A percentile compares a stretch with the other conserved stretches of the same genome.
phyloP scores from a whole-genome alignment of 345 rosid genomes.

The Theobroma cacao region DNA sequence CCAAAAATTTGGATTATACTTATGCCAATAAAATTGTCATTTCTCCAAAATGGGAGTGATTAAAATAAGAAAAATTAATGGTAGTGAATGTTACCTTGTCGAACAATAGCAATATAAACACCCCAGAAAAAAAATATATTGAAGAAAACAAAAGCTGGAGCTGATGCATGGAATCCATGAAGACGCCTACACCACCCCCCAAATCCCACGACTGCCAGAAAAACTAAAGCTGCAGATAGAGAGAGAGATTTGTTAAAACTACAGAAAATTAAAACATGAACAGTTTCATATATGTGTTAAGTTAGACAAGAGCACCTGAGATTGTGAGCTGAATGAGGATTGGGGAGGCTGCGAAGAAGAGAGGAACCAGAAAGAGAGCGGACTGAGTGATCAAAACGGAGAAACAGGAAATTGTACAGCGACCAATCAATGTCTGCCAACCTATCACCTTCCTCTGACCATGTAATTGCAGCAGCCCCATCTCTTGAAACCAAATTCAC shows the following conservation, averaged over 20 bases:
- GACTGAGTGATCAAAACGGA: slow-evolving; percentile 43
- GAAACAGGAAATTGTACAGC: slow-evolving; percentile 35
- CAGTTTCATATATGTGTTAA: not conserved
- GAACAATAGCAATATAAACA: slow-evolving; percentile 36
- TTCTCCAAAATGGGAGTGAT: not conserved
- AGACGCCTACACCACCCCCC: slow-evolving; percentile 47
- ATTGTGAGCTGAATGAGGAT: slow-evolving; percentile 41
- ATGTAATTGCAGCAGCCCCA: slow-evolving; percentile 11
- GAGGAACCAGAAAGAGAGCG: slow-evolving; percentile 41
- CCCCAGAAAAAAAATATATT: slow-evolving; percentile 43
- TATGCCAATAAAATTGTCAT: not conserved
- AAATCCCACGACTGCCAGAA: slow-evolving; percentile 34
- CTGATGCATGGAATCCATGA: slow-evolving; percentile 43
- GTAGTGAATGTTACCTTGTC: slow-evolving; percentile 36
- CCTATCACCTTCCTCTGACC: slow-evolving; percentile 11
- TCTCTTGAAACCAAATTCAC: slow-evolving; percentile 13
- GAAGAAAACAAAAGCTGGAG: slow-evolving; percentile 55
- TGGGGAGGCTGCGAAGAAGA: slow-evolving; percentile 38
- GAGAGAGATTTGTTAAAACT: not conserved
- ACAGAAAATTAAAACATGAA: not conserved
- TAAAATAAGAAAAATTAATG: not conserved
- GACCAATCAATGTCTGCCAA: slow-evolving; percentile 19
- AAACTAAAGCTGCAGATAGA: slow-evolving; percentile 31
- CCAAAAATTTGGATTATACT: not conserved
- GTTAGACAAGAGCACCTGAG: slow-evolving; percentile 33